Base-by-base conservation (phyloP, 2,329 filamentous ascomycete genomes). In the Colletotrichum simmondsii region DNA sequence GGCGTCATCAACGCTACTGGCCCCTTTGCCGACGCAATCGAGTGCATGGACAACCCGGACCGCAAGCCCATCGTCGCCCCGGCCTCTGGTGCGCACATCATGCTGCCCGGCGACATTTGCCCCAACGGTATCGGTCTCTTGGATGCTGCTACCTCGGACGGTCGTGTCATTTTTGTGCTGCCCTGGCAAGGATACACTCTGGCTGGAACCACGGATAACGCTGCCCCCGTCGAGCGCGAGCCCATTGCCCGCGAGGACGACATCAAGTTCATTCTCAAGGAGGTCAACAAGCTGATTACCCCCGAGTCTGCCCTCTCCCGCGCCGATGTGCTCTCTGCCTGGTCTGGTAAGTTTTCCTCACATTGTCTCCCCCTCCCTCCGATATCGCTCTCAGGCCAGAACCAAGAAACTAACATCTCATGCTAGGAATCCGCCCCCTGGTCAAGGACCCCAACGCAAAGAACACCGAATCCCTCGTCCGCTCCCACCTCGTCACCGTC, bases 131-230 rank as follows among this genome's bases (percentile, higher is more conserved):
- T 96, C 92, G 94, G 94, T 74, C 86, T 97, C 63, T 94, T 97
- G 75, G 94, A 96, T 77, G 93, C 94, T 2, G 89, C 90, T 53
- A 95, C 94, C 3, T 95, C 93, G 0, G 94, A 97, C 78, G 94
- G 94, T n/a, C 91, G 94, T 78, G 94, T 97, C 75, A 94, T 97
- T 77, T 97, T 97, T 86, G 95, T 97, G 81, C 87, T 97, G 65
- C 94, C 94, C 8, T 97, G 94, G 94, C 92, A 96, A 82, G 94
- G 94, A 66, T 94, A 94, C 85, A 96, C 94, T 7, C 94, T 97
- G 74, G 94, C 94, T 62, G 94, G 94, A 76, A 96, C 94, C 16
- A 97, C 94, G 3, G 94, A 97, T 78, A 92, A 91, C 70, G 91
- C 93, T 3, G 93, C 92, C 68, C 84, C 87, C 22, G 91, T 97